Evolutionary conservation across 1,284 basidiomycete genomes (phyloP), one percentile per base, ranked within the genome.

Genomic region (Pyrrhoderma noxium): DNA sequence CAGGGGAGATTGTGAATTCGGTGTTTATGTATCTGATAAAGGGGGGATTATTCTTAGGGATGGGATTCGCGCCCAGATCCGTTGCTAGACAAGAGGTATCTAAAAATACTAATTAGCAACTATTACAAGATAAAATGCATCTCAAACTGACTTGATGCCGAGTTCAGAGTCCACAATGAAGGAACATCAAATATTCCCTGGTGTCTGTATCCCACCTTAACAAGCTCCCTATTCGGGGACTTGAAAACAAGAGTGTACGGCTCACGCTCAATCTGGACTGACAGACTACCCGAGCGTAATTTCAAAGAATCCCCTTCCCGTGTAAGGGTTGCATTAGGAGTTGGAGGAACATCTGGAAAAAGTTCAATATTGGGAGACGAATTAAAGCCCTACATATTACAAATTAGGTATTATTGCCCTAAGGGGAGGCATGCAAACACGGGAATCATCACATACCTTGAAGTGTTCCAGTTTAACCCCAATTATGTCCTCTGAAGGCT

Each of bases 181-280:
- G 84, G 84, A 18, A 85, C 74, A 57, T 87, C 82, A 49, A 77
- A 78, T 14, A 85, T 61, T 2, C 70, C 80, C 60, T 85, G 82
- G 56, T 83, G 71, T 60, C 81, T 84, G 42, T 67, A 65, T 2
- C 79, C 79, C 22, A 76, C 76, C 56, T 73, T 76, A 0, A 77
- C 77, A 51, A 85, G 66, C 4, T 65, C 71, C 47, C 71, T 68
- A 27, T 66, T 69, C 2, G 70, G 63, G 25, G 77, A 74, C 55
- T 73, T 77, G 70, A 83, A 82, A 3, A 75, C 76, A 59, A 83
- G 69, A 3, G 77, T 75, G 59, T 82, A 82, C 0, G 79, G 77
- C 39, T 80, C 77, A 52, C 76, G 66, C 0, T 74, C 74, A 50
- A 82, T 76, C 56, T 76, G 75, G 4, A 74, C 79, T 1, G 67